Evolutionary conservation across 169 alveolate genomes (phyloP), one percentile per base, ranked within the genome.

Genomic region (Plasmodium yoelii): DNA sequence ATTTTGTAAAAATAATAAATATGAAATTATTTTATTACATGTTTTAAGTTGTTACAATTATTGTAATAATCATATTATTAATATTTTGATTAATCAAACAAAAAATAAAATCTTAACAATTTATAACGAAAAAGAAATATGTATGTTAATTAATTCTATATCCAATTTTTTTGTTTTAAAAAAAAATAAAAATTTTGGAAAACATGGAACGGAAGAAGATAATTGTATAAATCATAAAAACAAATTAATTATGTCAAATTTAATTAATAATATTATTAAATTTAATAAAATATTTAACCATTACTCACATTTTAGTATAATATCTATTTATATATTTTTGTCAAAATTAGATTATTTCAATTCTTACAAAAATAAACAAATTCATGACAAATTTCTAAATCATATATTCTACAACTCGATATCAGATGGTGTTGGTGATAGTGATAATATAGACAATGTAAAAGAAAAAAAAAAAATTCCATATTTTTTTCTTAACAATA

Each of bases 61-160:
- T 34, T 75, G 88, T 22, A 60, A 75, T 67, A 75, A 75, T 55
- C 2, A 22, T 0, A 26, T 75, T 65, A 65, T 75, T 13, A n/a
- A 39, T 1, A 39, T 49, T 7, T 26, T 75, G 1, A 28, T 44
- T 6, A 34, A 34, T 1, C 63, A 75, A 49, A 67, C 64, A 2
- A 63, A 75, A 18, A 47, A 55, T 28, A 75, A 75, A 42, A 12
- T 75, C 13, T 15, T 24, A 15, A 47, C 13, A 10, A 7, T 44
- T 15, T 75, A 75, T 5, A 75, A 22, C n/a, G 88, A 75, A 60
- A 75, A 61, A 55, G 88, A 75, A 63, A 68, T 75, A 12, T 75
- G 88, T 26, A 75, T 75, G 88, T 34, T 75, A 42, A 10, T 75
- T 6, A 47, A 34, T 9, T 28, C 69, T 4, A 46, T 75, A 5